Evolutionary conservation across 805 yeast genomes (phyloP), one percentile per base, ranked within the genome.

Genomic region (Candida railenensis): DNA sequence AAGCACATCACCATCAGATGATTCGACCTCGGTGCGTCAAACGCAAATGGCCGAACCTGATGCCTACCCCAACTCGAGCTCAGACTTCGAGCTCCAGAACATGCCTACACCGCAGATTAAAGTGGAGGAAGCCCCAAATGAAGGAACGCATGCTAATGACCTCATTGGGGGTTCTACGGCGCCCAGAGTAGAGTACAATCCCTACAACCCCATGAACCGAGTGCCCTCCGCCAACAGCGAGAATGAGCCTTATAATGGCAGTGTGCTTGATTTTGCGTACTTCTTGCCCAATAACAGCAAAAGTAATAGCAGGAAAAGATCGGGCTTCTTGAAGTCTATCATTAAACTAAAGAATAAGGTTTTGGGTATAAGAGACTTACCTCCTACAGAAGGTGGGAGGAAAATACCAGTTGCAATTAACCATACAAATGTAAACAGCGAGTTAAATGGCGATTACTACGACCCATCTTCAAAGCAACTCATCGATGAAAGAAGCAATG

Each of bases 301-400:
- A 25, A 33, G 40, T 33, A 30, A 15, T 2, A 14, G n/a, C 21
- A 16, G 22, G 12, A 4, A 14, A 18, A 12, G 42, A 34, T 19
- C 21, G 28, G 16, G 19, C 57, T 3, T 61, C 64, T n/a, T 19
- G 15, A 33, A 22, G 32, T 43, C 34, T 44, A 46, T 15, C 55
- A n/a, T 48, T 2, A 47, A 52, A 15, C 33, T 69, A 3, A 66
- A 64, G 47, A 62, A 77, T 44, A 56, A 64, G 22, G 32, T 82
- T 2, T 45, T 80, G 32, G 84, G 86, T 33, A 68, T 70, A 12
- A 58, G 70, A 21, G 69, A 73, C 8, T 57, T 70, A 12, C 76
- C 81, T 7, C 79, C 81, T 15, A 76, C 94, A 0, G 74, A 72
- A 37, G 76, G 82, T 39, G 97, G 97, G 2, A 72, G 98, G 49